Percentiles rank a stretch among this genome's conserved stretches.
phyloP scores from a whole-genome alignment of 371 early-diverging fungal species.

The Mortierella sp. region DNA sequence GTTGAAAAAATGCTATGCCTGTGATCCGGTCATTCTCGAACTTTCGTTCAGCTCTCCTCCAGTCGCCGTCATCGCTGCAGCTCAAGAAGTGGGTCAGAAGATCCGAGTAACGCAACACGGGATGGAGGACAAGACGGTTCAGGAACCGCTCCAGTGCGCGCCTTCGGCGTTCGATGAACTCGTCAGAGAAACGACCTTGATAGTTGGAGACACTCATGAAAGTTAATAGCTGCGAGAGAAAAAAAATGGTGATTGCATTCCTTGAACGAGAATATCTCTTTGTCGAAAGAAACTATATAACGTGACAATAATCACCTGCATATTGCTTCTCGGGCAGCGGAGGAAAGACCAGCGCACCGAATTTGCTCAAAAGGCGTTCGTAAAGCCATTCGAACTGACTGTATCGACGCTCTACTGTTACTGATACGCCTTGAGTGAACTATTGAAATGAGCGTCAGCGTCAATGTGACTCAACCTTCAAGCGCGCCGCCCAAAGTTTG shows the following conservation, averaged over 20 bases:
- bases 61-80: conserved; percentile 57
- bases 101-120: conserved; percentile 59
- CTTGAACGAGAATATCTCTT: too few species aligned
- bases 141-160: conserved; percentile 57
- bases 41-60: conserved; percentile 54
- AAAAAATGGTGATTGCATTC: too few species aligned
- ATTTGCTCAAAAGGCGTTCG: conserved; percentile 52
- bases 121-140: conserved; percentile 58
- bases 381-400: conserved; percentile 61
- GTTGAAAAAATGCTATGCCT: conserved; percentile 56
- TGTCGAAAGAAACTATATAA: too few species aligned
- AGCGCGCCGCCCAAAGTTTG: too few species aligned
- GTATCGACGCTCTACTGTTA: conserved; percentile 59
- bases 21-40: conserved; percentile 55
- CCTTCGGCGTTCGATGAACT: conserved; percentile 58
- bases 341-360: conserved; percentile 56
- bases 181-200: conserved; percentile 58
- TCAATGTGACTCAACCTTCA: too few species aligned
- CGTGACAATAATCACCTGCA: too few species aligned
- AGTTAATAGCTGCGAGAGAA: too few species aligned
- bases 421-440: conserved; percentile 56
- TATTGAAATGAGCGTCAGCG: conserved; percentile 2
- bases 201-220: too few species aligned
- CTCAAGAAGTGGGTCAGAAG: conserved; percentile 58
- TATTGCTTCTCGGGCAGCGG: conserved; percentile 59